These are phyloP conservation scores for Hordeum marinum DNA, from an alignment of 176 grass and related monocot genomes.

Conservation along the genomic window DNA sequence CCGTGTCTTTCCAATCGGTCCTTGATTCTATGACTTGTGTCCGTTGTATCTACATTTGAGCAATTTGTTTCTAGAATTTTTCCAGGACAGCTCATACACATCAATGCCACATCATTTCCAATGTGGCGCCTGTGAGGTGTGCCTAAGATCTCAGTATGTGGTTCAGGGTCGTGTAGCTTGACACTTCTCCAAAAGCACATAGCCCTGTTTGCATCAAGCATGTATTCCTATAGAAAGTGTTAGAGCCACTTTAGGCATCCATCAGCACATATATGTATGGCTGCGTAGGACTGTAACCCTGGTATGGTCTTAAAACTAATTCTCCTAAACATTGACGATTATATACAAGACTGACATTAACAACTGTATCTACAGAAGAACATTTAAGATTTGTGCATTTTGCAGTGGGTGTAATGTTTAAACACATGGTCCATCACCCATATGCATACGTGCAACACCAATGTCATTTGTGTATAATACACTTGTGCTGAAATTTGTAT, in stretches of 20 bases:
- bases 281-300: neutral
- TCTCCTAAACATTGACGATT: neutral
- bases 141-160: neutral
- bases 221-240: neutral
- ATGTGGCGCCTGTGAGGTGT: neutral
- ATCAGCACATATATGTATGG: neutral
- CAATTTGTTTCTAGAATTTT: too few relatives aligned
- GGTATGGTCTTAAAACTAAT: neutral
- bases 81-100: neutral
- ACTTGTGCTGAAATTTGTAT: neutral
- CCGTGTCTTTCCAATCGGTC: too few relatives aligned
- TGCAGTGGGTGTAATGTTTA: neutral
- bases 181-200: neutral
- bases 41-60: too few relatives aligned
- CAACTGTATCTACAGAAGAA: neutral
- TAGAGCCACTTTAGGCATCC: neutral
- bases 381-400: conserved; percentile 2
- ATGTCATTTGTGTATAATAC: neutral
- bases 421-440: neutral
- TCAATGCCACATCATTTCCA: neutral
- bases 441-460: neutral
- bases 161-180: neutral
- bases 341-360: neutral
- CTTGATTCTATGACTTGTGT: too few relatives aligned
- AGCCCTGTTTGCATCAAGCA: neutral